Base-by-base conservation (phyloP, 2,329 filamentous ascomycete species). In the Ceratocystis colombiana region DNA sequence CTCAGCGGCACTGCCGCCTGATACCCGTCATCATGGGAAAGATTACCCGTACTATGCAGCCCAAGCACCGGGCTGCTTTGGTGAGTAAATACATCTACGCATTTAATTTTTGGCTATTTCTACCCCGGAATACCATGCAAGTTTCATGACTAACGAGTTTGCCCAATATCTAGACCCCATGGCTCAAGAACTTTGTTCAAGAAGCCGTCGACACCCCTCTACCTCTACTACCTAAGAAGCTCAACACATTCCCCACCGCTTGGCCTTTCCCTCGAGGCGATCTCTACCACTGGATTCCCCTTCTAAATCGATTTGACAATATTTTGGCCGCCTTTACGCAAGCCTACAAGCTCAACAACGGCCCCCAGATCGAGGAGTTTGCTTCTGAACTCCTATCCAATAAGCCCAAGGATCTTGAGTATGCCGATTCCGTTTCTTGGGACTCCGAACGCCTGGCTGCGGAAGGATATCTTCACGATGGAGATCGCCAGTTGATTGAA, bases 211-310 rank as follows among this genome's bases (percentile, higher is more conserved):
- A 82, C 67, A 80, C 83, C 70, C 84, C 90, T 61, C 78, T 96
- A 72, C 86, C 88, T 72, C 84, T 89, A 74, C 82, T 99, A 70
- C 89, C 90, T 71, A 79, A 84, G 71, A 84, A 88, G 70, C 87
- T 99, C 70, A 81, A 82, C 71, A 84, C 82, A 66, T 97, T 97
- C 74, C 91, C 93, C 67, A 86, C 87, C 70, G 82, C 87, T 82
- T 99, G 94, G 94, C 91, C 92, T 1, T 96, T 97, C 73, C 93
- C 93, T 48, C 85, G 93, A 74, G 95, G 94, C 68, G 94, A 99
- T 75, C 80, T 97, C 37, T 97, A 97, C 74, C 93, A 99, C 79
- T 99, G 95, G 95, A 96, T 99, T 70, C 87, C 89, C 33, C 82
- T 96, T 28, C 78, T 99, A 68, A 96, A 99, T 75, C 87, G 91